phyloP scores from a whole-genome alignment of 306 rosid species.

The Rubus idaeus region DNA sequence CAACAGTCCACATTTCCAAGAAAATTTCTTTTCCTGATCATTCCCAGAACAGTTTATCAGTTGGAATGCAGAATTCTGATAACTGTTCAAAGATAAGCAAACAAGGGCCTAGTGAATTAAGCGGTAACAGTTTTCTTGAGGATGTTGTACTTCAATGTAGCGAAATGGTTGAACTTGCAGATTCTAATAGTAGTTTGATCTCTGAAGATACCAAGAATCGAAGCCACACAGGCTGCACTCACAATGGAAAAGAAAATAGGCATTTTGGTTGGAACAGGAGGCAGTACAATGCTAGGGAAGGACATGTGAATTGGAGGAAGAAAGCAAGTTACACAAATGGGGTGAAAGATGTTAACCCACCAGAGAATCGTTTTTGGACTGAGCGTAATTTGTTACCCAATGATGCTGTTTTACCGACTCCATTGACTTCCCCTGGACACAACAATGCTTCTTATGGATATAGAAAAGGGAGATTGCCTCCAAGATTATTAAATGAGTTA shows the following conservation, averaged over 20 bases:
- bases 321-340: slow-evolving; percentile 2
- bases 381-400: background rate
- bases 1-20: background rate
- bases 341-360: background rate
- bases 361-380: slow-evolving; percentile 3
- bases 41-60: background rate
- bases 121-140: background rate
- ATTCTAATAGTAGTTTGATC: background rate
- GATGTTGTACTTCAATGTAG: slow-evolving; percentile 2
- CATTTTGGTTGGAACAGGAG: background rate
- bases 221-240: background rate
- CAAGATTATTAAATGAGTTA: background rate
- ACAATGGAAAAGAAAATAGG: slow-evolving; percentile 9
- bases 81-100: slow-evolving; percentile 9
- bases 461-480: background rate
- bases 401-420: background rate
- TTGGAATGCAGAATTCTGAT: background rate
- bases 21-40: slow-evolving; percentile 1
- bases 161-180: background rate
- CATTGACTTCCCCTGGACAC: slow-evolving; percentile 3
- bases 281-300: slow-evolving; percentile 8
- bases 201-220: background rate
- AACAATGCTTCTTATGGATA: background rate
- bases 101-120: slow-evolving; percentile 2
- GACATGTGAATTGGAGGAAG: slow-evolving; percentile 5